These are phyloP conservation scores for Solanum bulbocastanum DNA, from an alignment of 257 asterid genomes.

Conservation along the genomic window DNA sequence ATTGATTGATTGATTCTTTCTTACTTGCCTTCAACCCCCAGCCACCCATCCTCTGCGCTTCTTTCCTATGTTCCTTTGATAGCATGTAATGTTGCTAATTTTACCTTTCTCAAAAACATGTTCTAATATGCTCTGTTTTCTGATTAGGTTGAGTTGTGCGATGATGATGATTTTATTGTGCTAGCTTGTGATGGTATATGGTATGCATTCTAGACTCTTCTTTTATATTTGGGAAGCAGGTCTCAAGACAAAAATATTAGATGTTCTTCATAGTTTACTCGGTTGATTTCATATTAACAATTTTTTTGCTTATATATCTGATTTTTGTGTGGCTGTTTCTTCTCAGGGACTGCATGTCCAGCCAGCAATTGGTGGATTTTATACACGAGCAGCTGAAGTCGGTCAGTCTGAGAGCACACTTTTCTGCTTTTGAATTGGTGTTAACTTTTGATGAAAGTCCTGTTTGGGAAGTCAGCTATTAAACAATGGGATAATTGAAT, in stretches of 20 bases:
- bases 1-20: background rate
- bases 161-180: slow-evolving; percentile 81
- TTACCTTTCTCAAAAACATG: background rate
- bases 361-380: slow-evolving; percentile 89
- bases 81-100: background rate
- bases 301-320: background rate
- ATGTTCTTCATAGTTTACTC: background rate
- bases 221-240: background rate
- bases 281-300: background rate
- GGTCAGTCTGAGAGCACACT: slow-evolving; percentile 31
- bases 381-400: slow-evolving; percentile 72
- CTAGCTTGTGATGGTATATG: slow-evolving; percentile 97
- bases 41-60: background rate
- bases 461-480: background rate
- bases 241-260: background rate
- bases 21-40: no score
- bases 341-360: slow-evolving; percentile 95
- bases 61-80: background rate
- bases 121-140: slow-evolving; percentile 2
- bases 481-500: background rate
- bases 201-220: slow-evolving; percentile 26
- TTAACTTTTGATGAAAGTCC: background rate
- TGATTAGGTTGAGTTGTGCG: slow-evolving; percentile 80
- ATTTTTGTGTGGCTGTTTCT: background rate
- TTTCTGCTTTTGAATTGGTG: background rate